Percentiles rank a stretch among this genome's conserved stretches.
These are phyloP conservation scores for Tolypocladium capitatum DNA, from an alignment of 2,329 filamentous ascomycete genomes.

Conservation along the genomic window DNA sequence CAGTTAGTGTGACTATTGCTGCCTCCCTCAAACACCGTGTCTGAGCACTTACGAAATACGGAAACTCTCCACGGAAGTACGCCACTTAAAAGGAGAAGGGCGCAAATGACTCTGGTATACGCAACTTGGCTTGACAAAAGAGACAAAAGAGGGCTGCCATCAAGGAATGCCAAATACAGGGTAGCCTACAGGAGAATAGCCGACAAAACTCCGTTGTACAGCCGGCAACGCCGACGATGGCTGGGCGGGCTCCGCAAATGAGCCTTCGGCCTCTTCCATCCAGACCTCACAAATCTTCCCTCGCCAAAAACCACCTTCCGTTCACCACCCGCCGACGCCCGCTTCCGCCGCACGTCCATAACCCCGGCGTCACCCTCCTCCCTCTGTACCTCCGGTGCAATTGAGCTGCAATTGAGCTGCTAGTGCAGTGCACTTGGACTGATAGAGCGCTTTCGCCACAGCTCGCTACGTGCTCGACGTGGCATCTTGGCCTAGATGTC, in stretches of 20 bases:
- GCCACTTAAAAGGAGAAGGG: neutral
- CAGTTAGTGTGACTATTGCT: neutral
- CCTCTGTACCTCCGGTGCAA: neutral
- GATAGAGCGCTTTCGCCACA: slow-evolving; percentile 10
- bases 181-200: slow-evolving; percentile 1
- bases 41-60: neutral
- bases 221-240: slow-evolving; percentile 13
- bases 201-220: slow-evolving; percentile 7
- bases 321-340: neutral
- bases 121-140: no score
- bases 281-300: slow-evolving; percentile 20
- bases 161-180: neutral
- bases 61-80: neutral
- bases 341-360: neutral
- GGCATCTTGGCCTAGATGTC: slow-evolving; percentile 33
- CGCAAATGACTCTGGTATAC: neutral
- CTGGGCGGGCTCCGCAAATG: slow-evolving; percentile 7
- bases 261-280: slow-evolving; percentile 15
- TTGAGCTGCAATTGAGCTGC: slow-evolving; percentile 6
- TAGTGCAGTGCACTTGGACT: slow-evolving; percentile 8
- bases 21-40: neutral
- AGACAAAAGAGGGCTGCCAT: no score
- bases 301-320: slow-evolving; percentile 13
- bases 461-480: slow-evolving; percentile 29
- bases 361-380: neutral